A percentile compares a stretch with the other conserved stretches of the same genome.
Conservation (phyloP, 2,329 filamentous ascomycete species). For the Talaromyces sp. region DNA sequence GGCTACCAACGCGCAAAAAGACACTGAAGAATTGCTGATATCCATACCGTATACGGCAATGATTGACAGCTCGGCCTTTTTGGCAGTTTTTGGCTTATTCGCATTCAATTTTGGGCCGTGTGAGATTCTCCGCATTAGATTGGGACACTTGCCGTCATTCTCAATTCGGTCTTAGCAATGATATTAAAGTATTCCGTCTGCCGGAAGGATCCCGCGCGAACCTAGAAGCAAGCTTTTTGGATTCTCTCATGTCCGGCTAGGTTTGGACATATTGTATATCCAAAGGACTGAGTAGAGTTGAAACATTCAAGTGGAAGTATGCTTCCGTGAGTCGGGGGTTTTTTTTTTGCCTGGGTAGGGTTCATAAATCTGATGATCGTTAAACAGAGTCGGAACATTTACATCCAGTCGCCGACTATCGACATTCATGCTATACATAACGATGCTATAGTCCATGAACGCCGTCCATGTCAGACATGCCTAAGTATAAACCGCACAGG, state of each 20-base stretch:
- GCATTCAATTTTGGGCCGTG: not conserved
- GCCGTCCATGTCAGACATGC: not conserved
- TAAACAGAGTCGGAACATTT: too few species aligned
- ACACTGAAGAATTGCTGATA: not conserved
- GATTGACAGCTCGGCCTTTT: not conserved
- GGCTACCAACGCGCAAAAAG: not conserved
- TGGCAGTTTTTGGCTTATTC: not conserved
- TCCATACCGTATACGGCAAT: not conserved
- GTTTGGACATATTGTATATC: not conserved
- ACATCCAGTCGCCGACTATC: not conserved
- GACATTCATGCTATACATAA: not conserved
- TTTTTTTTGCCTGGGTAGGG: too few species aligned
- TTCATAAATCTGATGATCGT: too few species aligned
- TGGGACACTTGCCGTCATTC: not conserved
- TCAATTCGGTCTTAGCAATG: not conserved
- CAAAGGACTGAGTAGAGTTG: not conserved
- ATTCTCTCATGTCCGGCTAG: not conserved
- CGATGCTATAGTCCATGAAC: not conserved
- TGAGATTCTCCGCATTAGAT: not conserved
- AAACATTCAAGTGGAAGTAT: not conserved
- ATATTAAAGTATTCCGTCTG: not conserved
- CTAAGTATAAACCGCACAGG: not conserved
- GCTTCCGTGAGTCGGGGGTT: not conserved
- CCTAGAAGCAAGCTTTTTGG: not conserved
- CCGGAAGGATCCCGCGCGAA: not conserved